Evolutionary conservation across 345 rosid genomes (phyloP), one percentile per base, ranked within the genome.

Genomic region (Nephelium lappaceum): DNA sequence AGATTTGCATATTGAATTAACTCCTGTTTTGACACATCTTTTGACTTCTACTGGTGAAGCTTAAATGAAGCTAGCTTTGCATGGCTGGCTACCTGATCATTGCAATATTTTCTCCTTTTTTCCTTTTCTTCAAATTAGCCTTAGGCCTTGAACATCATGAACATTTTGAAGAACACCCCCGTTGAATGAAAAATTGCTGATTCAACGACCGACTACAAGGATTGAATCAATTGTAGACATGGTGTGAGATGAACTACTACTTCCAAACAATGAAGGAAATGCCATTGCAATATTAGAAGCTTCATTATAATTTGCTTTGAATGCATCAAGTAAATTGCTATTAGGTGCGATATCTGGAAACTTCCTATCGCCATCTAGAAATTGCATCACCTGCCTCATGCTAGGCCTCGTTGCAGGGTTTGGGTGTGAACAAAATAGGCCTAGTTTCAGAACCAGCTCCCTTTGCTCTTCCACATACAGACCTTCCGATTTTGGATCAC

Each of bases 301-400:
- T 69, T 19, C 38, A 42, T 60, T 43, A 5, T 39, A 45, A 45
- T 11, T 42, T 24, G n/a, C 14, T 27, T 67, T 4, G 43, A 75
- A 24, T 31, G 8, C 19, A 41, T 43, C 77, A 8, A 38, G 62
- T 10, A 38, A 77, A 39, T 38, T 68, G 41, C 51, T 21, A 23
- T 79, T 73, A 6, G 51, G 7, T 31, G 58, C 51, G 14, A 78
- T 27, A 67, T 75, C 78, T 6, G 64, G 70, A 73, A 83, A 60
- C 6, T 12, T 25, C 1, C 39, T 83, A 31, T 75, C 74, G 2
- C 87, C 83, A 5, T 84, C 86, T 4, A 87, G 83, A 69, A 72
- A 85, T n/a, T 87, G 85, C 43, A 84, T 25, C 58, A 83, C 74
- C 24, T 79, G 74, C 63, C 79, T 85, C 79, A 80, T 85, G 36